Evolutionary conservation across 2,329 filamentous ascomycete genomes (phyloP), one percentile per base, ranked within the genome.

Genomic region (Aspergillus hortae): DNA sequence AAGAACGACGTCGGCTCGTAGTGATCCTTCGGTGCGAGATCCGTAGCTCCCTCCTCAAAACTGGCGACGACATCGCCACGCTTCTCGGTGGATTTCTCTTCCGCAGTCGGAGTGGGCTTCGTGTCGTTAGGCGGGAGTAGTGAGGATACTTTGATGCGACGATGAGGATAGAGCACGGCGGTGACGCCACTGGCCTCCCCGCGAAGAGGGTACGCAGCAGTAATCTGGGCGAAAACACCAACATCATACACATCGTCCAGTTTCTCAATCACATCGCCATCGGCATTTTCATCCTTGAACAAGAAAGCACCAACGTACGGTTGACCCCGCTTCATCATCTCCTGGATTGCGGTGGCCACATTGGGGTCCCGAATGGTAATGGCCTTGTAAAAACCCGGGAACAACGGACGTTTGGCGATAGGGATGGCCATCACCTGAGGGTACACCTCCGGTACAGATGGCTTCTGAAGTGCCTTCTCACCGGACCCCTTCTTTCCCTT

Each of bases 331-430:
- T 95, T 96, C 69, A 97, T 90, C 81, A 96, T 94, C 68, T 99
- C 95, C 53, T 92, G 88, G 60, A 99, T 95, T 19, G 94, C 94
- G 36, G 86, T 85, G 12, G 92, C 88, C 33, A 99, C 94, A 62
- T 94, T 89, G 15, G 89, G 89, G 66, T 99, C 91, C 67, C 90
- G 87, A 61, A 99, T 95, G 3, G 92, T 99, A 61, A 99, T 94
- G 9, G 94, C 92, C 74, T 99, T 99, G 78, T 99, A 99, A 74
- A 97, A 99, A 1, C 94, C 94, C 1, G 94, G 94, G 73, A 97
- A 99, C 11, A 99, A 77, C 10, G 94, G 94, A 48, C 94, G 83
- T 70, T 95, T 91, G 25, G 90, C 89, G 64, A 99, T 96, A 6
- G 94, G 94, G 51, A 99, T 95, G 2, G 92, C 92, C 81, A 99